phyloP scores from a whole-genome alignment of 2,329 filamentous ascomycete genomes.

The Colletotrichum eremochloae region DNA sequence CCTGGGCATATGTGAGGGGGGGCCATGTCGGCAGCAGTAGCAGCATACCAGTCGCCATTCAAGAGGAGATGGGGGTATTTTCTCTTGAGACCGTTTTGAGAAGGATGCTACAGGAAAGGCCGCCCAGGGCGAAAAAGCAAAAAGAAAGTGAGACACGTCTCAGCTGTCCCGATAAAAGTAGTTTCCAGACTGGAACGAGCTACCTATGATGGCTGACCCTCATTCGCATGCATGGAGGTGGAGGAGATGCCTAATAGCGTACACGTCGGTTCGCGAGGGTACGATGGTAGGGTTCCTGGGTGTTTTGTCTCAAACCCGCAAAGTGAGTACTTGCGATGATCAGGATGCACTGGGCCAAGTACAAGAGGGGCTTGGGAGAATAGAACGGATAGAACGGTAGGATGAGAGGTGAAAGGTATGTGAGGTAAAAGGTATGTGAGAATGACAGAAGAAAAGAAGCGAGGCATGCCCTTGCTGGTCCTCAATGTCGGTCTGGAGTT shows the following conservation, averaged over 20 bases:
- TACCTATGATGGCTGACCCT: not conserved
- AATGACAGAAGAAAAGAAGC: not conserved
- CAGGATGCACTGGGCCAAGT: not conserved
- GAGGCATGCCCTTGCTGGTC: not conserved
- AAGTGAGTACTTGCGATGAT: not conserved
- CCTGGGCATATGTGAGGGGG: not conserved
- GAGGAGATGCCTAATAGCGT: not conserved
- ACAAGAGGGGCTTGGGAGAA: not conserved
- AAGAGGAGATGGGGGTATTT: not conserved
- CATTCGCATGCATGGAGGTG: conserved; percentile 1
- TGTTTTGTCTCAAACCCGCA: conserved; percentile 3
- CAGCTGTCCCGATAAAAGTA: not conserved
- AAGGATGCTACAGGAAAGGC: not conserved
- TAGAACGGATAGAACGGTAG: no score
- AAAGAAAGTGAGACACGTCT: not conserved
- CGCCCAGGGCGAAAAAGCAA: not conserved
- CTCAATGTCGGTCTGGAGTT: not conserved
- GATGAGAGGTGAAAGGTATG: not conserved
- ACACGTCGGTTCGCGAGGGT: not conserved
- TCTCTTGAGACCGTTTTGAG: not conserved
- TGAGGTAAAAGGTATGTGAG: not conserved
- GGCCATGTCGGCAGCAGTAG: not conserved
- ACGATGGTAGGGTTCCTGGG: not conserved
- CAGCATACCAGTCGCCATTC: not conserved
- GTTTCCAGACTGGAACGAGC: not conserved